These are phyloP conservation scores for Cicer bijugum DNA, from an alignment of 306 rosid species.

Conservation along the genomic window DNA sequence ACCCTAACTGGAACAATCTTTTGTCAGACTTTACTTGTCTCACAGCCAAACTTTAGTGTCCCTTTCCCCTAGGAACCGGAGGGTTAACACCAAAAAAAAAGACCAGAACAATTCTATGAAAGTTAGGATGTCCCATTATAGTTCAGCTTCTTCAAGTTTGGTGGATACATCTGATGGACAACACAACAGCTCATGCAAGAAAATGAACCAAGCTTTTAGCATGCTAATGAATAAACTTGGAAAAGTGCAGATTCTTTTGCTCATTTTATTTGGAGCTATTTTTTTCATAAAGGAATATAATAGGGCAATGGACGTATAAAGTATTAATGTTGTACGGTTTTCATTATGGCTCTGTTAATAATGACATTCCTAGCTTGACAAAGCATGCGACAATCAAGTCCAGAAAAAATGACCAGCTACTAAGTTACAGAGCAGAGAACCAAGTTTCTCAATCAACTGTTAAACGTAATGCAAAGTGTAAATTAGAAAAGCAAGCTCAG, in stretches of 20 bases:
- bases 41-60: too few species aligned
- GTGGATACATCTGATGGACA: slow-evolving; percentile 25
- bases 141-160: slow-evolving; percentile 33
- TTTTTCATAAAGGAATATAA: slow-evolving; percentile 31
- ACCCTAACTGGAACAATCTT: too few species aligned
- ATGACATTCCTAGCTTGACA: slow-evolving; percentile 25
- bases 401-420: slow-evolving; percentile 35
- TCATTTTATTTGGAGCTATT: not conserved
- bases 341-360: slow-evolving; percentile 25
- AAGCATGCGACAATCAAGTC: slow-evolving; percentile 13
- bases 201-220: slow-evolving; percentile 28
- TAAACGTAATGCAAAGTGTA: slow-evolving; percentile 13
- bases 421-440: slow-evolving; percentile 34
- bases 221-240: slow-evolving; percentile 36
- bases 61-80: too few species aligned
- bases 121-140: slow-evolving; percentile 43
- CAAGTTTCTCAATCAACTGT: slow-evolving; percentile 39
- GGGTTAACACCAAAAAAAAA: too few species aligned
- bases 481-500: slow-evolving; percentile 42
- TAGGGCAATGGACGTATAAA: slow-evolving; percentile 23
- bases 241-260: slow-evolving; percentile 6
- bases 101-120: slow-evolving; percentile 30
- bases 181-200: slow-evolving; percentile 18
- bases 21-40: too few species aligned
- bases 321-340: slow-evolving; percentile 40